Evolutionary conservation across 2,329 filamentous ascomycete species (phyloP), one percentile per base, ranked within the genome.

Genomic region (Thielaviopsis ethacetica): DNA sequence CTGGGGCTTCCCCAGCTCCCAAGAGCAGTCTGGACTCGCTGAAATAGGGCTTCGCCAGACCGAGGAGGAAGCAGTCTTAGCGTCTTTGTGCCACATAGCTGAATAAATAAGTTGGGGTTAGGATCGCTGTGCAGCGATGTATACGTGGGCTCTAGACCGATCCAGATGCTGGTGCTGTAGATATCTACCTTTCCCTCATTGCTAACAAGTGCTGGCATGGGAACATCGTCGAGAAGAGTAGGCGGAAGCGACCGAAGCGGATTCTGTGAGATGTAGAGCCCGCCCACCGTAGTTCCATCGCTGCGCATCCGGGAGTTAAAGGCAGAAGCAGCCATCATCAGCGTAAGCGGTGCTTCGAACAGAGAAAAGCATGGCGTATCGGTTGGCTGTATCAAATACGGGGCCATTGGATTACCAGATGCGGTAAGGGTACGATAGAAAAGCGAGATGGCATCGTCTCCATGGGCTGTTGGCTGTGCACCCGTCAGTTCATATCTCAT

Each of bases 111-210:
- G 67, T 98, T 98, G 0, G 89, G 89, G 66, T 97, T 97, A 0
- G 93, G 93, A 66, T 98, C 93, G 58, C 86, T 81, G 70, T 98
- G 93, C 2, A 95, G 74, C 3, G 93, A 90, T 0, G 93, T 96
- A 65, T 89, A 90, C 0, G 91, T 96, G 0, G 89, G 89, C 47
- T 89, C 82, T 15, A 85, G 75, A 0, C 93, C 93, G 13, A 97
- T 77, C 91, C 91, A 98, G 51, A 97, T 74, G 65, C 87, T 94
- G 0, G 86, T 84, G 65, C 78, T 81, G 68, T 97, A 96, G n/a
- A 96, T 71, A 68, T 96, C 91, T 2, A 88, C 89, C 64, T 80
- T 85, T 0, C 87, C 87, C 1, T 81, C 77, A 6, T 73, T 67
- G 3, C 66, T 69, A 3, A 95, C 81, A 3, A 91, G 66, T 0